Evolutionary conservation across 2,329 filamentous ascomycete species (phyloP), one percentile per base, ranked within the genome.

Genomic region (Cladobotryum mycophilum): DNA sequence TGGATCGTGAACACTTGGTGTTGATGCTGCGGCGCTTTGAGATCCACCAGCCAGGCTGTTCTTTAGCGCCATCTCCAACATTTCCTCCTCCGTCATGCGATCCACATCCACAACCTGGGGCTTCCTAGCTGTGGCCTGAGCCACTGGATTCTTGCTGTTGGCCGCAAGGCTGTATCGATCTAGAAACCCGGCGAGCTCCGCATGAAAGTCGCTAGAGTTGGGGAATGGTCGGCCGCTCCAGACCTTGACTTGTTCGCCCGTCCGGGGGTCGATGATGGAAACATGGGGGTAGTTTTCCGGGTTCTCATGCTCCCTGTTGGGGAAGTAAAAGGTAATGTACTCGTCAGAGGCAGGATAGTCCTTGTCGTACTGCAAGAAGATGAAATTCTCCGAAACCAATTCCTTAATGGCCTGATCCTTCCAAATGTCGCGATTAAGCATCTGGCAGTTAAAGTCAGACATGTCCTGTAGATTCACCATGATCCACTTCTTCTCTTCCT

Each of bases 281-380:
- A 97, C 93, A 65, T 99, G 91, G 5, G 93, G 93, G 65, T 95
- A 99, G 59, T 91, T 90, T 62, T 92, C 87, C n/a, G 84, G 79
- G 62, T 86, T 86, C 61, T 95, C 89, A 58, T 87, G 82, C 41
- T 76, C 75, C 49, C 82, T 79, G 64, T 75, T 75, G 1, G 76
- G 74, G 56, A 97, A 91, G 72, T 99, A 99, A 68, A 96, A 95
- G 50, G 88, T 88, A 54, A 95, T 76, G 67, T 95, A 99, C 57
- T 89, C 84, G 56, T 82, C 76, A 1, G 88, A 89, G 36, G 84
- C 80, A 0, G 82, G 80, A 59, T 95, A 90, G 56, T 89, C 84
- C 69, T 95, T 96, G 59, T 85, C 83, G 71, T 93, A 97, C 64
- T 99, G 93, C 60, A 99, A 73, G 69, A 99, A 99, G 58, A 99